These are phyloP conservation scores for Epichloe brachyelytri DNA, from an alignment of 2,329 filamentous ascomycete genomes.

Conservation along the genomic window DNA sequence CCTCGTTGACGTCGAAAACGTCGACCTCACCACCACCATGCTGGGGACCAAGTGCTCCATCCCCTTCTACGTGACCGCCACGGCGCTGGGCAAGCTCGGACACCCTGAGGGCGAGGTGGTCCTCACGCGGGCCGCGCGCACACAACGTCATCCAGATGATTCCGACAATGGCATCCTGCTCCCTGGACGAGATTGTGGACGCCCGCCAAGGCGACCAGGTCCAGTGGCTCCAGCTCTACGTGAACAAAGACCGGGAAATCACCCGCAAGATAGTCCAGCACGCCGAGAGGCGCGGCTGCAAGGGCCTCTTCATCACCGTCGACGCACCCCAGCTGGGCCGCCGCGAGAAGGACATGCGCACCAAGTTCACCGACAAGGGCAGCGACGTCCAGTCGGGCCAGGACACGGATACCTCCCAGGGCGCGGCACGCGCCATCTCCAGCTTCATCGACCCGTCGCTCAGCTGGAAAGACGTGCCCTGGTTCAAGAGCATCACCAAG, in stretches of 20 bases:
- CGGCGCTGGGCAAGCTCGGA: slow-evolving; percentile 87
- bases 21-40: slow-evolving; percentile 88
- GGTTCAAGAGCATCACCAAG: slow-evolving; percentile 79
- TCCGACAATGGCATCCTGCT: slow-evolving; percentile 89
- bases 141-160: slow-evolving; percentile 98
- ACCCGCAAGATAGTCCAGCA: slow-evolving; percentile 84
- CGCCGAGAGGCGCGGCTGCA: slow-evolving; percentile 83
- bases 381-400: slow-evolving; percentile 69
- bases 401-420: slow-evolving; percentile 73
- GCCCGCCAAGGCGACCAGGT: slow-evolving; percentile 66
- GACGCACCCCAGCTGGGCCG: slow-evolving; percentile 92
- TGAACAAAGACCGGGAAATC: slow-evolving; percentile 89
- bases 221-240: slow-evolving; percentile 95
- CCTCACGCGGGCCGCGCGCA: slow-evolving; percentile 69
- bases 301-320: slow-evolving; percentile 94
- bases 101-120: slow-evolving; percentile 89
- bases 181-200: slow-evolving; percentile 93
- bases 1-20: slow-evolving; percentile 75
- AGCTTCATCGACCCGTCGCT: slow-evolving; percentile 94
- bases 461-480: slow-evolving; percentile 86
- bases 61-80: slow-evolving; percentile 94
- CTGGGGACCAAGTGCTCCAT: slow-evolving; percentile 73
- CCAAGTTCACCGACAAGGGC: slow-evolving; percentile 75
- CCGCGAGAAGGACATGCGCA: slow-evolving; percentile 94
- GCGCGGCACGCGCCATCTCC: slow-evolving; percentile 86